A percentile compares a stretch with the other conserved stretches of the same genome.
Conservation (phyloP, 108 stramenopile species). For the Cylindrotheca fusiformis region DNA sequence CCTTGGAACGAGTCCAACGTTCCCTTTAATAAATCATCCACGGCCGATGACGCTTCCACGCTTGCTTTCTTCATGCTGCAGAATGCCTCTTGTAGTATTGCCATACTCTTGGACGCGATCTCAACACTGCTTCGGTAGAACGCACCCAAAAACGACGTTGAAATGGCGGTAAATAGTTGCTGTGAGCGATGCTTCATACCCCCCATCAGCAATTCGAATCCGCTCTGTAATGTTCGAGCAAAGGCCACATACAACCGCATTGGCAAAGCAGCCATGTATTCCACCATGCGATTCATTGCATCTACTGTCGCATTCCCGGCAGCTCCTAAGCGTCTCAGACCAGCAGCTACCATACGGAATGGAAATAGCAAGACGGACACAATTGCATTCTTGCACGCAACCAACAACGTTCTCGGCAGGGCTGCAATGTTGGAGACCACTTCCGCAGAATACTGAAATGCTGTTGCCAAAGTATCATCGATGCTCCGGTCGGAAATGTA, state of each 20-base stretch:
- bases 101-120: not conserved
- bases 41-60: not conserved
- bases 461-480: conserved; percentile 20
- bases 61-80: not conserved
- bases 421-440: conserved; percentile 21
- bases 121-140: conserved; percentile 1
- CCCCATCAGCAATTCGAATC: not conserved
- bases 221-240: not conserved
- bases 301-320: conserved; percentile 20
- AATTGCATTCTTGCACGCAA: conserved; percentile 24
- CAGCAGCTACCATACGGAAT: conserved; percentile 15
- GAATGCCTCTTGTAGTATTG: not conserved
- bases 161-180: not conserved
- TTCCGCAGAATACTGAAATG: conserved; percentile 7
- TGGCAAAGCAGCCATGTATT: conserved; percentile 22
- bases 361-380: conserved; percentile 25
- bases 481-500: conserved; percentile 10
- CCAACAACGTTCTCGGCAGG: conserved; percentile 20
- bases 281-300: conserved; percentile 3
- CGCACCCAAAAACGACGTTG: conserved; percentile 2
- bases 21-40: not conserved
- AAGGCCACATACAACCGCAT: conserved; percentile 7
- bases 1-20: not conserved
- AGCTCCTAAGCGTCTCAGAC: conserved; percentile 2
- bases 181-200: conserved; percentile 2